Percentiles rank a stretch among this genome's conserved stretches.
Conservation (phyloP, 108 stramenopile genomes). For the Chaetoceros tenuissimus region DNA sequence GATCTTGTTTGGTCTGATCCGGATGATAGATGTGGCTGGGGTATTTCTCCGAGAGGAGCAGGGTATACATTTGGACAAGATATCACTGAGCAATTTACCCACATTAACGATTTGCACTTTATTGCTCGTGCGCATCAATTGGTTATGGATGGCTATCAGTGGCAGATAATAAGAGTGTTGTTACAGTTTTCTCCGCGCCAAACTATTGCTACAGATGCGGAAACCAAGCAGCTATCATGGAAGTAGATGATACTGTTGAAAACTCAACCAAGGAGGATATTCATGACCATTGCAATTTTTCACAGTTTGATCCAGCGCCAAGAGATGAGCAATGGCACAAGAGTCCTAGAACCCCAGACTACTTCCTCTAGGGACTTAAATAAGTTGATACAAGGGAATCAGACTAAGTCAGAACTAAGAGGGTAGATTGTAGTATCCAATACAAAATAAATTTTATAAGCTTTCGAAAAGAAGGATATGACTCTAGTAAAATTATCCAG, state of each 20-base stretch:
- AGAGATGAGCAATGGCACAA: slow-evolving; percentile 77
- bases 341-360: slow-evolving; percentile 69
- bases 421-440: too few species aligned
- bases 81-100: slow-evolving; percentile 88
- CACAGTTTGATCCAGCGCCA: slow-evolving; percentile 73
- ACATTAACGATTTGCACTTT: slow-evolving; percentile 84
- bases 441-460: too few species aligned
- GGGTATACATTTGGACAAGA: slow-evolving; percentile 89
- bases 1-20: slow-evolving; percentile 99
- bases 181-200: slow-evolving; percentile 94
- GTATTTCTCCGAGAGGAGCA: slow-evolving; percentile 77
- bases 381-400: too few species aligned
- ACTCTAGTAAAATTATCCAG: too few species aligned
- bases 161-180: slow-evolving; percentile 73
- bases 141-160: slow-evolving; percentile 93
- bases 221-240: slow-evolving; percentile 92
- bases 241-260: slow-evolving; percentile 45
- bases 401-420: too few species aligned
- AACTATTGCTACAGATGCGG: slow-evolving; percentile 98
- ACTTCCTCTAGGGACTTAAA: slow-evolving; percentile 69
- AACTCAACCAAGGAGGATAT: slow-evolving; percentile 47
- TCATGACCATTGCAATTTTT: slow-evolving; percentile 67
- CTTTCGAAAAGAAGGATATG: too few species aligned
- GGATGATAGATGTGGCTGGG: slow-evolving; percentile 78
- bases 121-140: slow-evolving; percentile 95